These are phyloP conservation scores for Talinum fruticosum DNA, from an alignment of 148 eudicot genomes.

Conservation along the genomic window DNA sequence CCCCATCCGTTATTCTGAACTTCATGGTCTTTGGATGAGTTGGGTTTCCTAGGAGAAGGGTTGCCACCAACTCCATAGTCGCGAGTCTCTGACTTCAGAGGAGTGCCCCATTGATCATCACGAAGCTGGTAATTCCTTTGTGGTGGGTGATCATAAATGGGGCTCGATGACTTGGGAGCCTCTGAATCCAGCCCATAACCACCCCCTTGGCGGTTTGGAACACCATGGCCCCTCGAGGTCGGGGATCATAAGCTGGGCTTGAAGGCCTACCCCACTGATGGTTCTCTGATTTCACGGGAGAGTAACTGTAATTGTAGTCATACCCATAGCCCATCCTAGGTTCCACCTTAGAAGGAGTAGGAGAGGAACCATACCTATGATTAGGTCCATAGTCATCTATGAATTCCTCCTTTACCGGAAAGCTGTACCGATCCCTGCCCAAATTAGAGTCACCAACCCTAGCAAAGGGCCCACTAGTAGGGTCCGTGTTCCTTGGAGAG, in stretches of 20 bases:
- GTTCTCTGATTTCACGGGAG: constrained; percentile 13
- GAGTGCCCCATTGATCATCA: not conserved
- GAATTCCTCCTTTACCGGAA: constrained; percentile 7
- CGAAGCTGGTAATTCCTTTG: not conserved
- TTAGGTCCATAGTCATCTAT: too few species aligned
- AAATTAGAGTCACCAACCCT: not conserved
- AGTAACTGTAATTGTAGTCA: not conserved
- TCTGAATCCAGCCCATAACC: not conserved
- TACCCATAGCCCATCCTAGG: not conserved
- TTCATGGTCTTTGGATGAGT: constrained; percentile 2
- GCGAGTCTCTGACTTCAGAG: constrained; percentile 13
- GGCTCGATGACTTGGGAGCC: not conserved
- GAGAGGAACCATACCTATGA: constrained; percentile 6
- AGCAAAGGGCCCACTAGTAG: not conserved
- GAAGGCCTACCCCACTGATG: not conserved
- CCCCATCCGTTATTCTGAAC: constrained; percentile 6
- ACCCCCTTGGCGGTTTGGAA: constrained; percentile 7
- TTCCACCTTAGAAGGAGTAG: not conserved
- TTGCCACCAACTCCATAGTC: constrained; percentile 5
- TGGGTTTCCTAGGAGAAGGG: not conserved
- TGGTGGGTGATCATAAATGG: not conserved
- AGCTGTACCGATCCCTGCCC: constrained; percentile 7
- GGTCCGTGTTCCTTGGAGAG: not conserved
- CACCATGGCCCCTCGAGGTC: constrained; percentile 19
- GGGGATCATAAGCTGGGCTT: constrained; percentile 12